Base-by-base conservation (phyloP, 2,329 filamentous ascomycete species). In the Penicillium brasilianum region DNA sequence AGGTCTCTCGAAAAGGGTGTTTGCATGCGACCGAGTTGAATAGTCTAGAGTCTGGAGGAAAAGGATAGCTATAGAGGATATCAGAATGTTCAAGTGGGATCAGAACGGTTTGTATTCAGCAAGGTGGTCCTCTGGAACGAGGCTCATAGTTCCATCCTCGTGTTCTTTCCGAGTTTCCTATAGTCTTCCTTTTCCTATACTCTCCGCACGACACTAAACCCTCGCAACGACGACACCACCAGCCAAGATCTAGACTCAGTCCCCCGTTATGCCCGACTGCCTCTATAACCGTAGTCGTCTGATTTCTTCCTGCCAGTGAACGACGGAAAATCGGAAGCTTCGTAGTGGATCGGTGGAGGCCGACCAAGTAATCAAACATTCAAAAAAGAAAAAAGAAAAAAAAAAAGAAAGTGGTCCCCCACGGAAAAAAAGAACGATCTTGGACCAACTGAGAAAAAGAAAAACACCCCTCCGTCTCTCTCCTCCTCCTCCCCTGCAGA, bases 381-480 rank as follows among this genome's bases (percentile, higher is more conserved):
- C n/a, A n/a, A n/a, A n/a, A n/a, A n/a, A n/a, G n/a, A n/a, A n/a
- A n/a, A n/a, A 59, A 61, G 53, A 64, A 57, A 63, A 46, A 59
- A 44, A 56, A 62, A 63, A 64, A 61, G 58, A 63, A 56, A 32
- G 39, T 32, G 50, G 41, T 62, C 61, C 62, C 61, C 63, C 63
- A 55, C 52, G 52, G 50, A 49, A 58, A 57, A 60, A 69, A 62
- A 59, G 60, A 61, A 66, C 57, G 48, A 56, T 53, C 44, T 53
- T 70, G 65, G 70, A 75, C 72, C 66, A 75, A 75, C 69, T 69
- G 67, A 76, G 72, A 59, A 76, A 75, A 75, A 75, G 65, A 66
- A 75, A 76, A 75, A 75, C 72, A 75, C 62, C 39, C 46, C 34
- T 54, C 64, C 28, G 49, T 49, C 50, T 60, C 48, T 14, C 46